Evolutionary conservation across 2,329 filamentous ascomycete species (phyloP), one percentile per base, ranked within the genome.

Genomic region (Grosmannia clavigera): DNA sequence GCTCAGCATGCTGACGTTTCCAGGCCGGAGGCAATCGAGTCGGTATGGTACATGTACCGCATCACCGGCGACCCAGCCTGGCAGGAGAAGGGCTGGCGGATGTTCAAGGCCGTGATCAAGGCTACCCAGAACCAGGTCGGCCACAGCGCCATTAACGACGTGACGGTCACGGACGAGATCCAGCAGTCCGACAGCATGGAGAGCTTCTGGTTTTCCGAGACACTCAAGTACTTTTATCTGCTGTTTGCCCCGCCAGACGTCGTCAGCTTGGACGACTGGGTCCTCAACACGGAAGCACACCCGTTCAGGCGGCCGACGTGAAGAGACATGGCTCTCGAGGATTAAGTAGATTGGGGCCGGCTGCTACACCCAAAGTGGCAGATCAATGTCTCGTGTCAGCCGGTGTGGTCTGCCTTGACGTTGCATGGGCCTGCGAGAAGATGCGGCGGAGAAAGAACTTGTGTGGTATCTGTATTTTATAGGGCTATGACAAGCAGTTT

Each of bases 171-270:
- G 4, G 70, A 77, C 22, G 65, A 53, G 2, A 51, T 67, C 9
- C 67, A 67, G 11, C 74, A 78, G 59, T 69, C 72, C 48, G 82
- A 91, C 70, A 76, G 78, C 65, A 92, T 92, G 88, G 87, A 95
- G 75, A 92, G 87, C 68, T 95, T 95, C 72, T 96, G 91, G 89
- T 77, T 90, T 62, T 88, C 88, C 3, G 91, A 96, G 78, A 96
- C 90, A 50, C 76, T 96, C 66, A 96, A 95, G 76, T 95, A 95
- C 69, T 95, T 94, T 65, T 96, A 90, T 70, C 72, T 96, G 60
- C 78, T 95, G 57, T 96, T 88, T 70, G 83, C 83, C 27, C 72
- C 84, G 60, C 85, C 87, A 0, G 76, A 79, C 57, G 73, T 86
- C n/a, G 74, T 87, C 50, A 86, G 80, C 67, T 72, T 88, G 60